These are phyloP conservation scores for Chlamydomonas reinhardtii DNA, from an alignment of 163 green algal species.

Conservation along the genomic window DNA sequence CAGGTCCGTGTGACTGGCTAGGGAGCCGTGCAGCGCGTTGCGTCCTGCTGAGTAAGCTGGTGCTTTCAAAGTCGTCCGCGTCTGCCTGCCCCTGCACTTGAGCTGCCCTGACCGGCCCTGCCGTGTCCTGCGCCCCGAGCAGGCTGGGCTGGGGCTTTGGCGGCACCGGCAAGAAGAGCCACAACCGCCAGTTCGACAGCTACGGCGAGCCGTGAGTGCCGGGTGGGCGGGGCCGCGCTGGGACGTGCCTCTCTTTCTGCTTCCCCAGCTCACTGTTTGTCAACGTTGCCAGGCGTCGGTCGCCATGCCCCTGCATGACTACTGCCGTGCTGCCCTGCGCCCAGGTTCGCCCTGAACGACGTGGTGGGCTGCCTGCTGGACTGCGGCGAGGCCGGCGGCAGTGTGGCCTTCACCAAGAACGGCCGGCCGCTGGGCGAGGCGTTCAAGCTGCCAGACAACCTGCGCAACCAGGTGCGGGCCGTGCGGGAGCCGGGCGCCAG, in stretches of 20 bases:
- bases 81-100: too few species aligned
- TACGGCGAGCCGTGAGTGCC: constrained; percentile 76
- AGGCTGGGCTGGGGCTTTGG: constrained; percentile 63
- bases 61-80: too few species aligned
- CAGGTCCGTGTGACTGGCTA: too few species aligned
- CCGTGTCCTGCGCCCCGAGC: too few species aligned
- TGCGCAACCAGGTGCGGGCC: constrained; percentile 49
- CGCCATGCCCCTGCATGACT: too few species aligned
- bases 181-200: constrained; percentile 76
- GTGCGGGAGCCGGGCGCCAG: too few species aligned
- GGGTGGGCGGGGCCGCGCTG: constrained; percentile 16
- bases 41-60: too few species aligned
- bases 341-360: constrained; percentile 75
- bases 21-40: too few species aligned
- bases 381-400: constrained; percentile 29
- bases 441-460: constrained; percentile 69
- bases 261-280: too few species aligned
- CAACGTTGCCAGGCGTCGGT: too few species aligned
- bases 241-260: too few species aligned
- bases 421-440: constrained; percentile 73
- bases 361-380: constrained; percentile 83
- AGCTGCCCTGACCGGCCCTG: background rate
- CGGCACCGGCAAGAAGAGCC: constrained; percentile 86
- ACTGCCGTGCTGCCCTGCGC: background rate
- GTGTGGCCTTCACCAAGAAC: constrained; percentile 83